Percentiles rank a stretch among this genome's conserved stretches.
These are phyloP conservation scores for Fusarium sp. DNA, from an alignment of 2,329 filamentous ascomycete species.

Conservation along the genomic window DNA sequence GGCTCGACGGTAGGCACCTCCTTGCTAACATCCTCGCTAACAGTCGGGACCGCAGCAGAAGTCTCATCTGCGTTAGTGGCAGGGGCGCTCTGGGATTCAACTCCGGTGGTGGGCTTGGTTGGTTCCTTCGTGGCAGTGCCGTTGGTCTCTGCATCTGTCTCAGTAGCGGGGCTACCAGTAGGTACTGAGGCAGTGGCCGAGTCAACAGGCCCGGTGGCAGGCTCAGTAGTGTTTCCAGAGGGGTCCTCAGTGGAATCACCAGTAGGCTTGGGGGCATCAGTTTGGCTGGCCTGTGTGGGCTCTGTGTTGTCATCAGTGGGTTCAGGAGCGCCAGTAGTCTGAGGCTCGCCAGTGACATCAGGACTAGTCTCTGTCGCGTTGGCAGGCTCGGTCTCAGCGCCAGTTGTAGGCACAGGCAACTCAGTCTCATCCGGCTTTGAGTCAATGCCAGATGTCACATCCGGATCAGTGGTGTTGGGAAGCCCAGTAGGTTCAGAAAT, in stretches of 20 bases:
- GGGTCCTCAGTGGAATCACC: conserved; percentile 16
- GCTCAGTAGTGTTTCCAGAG: conserved; percentile 19
- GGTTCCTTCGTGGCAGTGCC: conserved; percentile 35
- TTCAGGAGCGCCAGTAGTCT: conserved; percentile 28
- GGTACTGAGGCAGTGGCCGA: conserved; percentile 14
- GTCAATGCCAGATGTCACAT: conserved; percentile 22
- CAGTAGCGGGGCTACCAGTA: conserved; percentile 21
- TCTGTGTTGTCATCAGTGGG: conserved; percentile 5
- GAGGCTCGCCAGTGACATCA: conserved; percentile 12
- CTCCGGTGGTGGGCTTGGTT: conserved; percentile 22
- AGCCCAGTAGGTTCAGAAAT: conserved; percentile 20
- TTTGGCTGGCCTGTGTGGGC: conserved; percentile 15
- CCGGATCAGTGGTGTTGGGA: conserved; percentile 27
- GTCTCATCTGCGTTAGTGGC: conserved; percentile 3
- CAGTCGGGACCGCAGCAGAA: not conserved
- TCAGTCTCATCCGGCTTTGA: conserved; percentile 18
- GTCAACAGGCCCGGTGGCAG: conserved; percentile 27
- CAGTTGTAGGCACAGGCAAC: conserved; percentile 21
- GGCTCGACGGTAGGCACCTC: conserved; percentile 18
- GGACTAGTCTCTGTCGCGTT: conserved; percentile 26
- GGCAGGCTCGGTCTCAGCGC: conserved; percentile 16
- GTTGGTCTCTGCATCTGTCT: conserved; percentile 35
- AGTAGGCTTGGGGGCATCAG: conserved; percentile 21
- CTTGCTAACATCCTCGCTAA: not conserved
- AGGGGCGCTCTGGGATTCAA: conserved; percentile 14